phyloP scores from a whole-genome alignment of 352 stramenopile species.

The Phytophthora sansomeana region DNA sequence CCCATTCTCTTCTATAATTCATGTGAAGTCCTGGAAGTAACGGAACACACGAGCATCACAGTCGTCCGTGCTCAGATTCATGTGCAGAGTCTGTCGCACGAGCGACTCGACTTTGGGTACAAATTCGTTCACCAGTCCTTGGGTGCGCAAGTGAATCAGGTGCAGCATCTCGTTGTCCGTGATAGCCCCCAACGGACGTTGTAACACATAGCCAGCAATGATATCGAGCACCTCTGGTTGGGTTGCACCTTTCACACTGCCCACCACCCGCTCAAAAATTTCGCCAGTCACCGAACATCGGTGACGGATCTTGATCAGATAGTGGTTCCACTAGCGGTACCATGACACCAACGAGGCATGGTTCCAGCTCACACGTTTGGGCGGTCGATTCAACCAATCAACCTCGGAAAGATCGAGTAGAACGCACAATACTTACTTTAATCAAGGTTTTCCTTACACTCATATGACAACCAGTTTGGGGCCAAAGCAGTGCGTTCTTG shows the following conservation, averaged over 20 bases:
- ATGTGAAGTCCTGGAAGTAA: slow-evolving; percentile 20
- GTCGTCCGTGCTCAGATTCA: slow-evolving; percentile 21
- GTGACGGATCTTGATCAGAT: slow-evolving; percentile 23
- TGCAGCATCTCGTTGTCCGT: slow-evolving; percentile 8
- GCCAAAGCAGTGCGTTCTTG: no score
- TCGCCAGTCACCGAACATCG: slow-evolving; percentile 23
- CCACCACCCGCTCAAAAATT: slow-evolving; percentile 16
- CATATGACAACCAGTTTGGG: no score
- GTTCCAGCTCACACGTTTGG: slow-evolving; percentile 15
- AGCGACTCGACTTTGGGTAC: slow-evolving; percentile 21
- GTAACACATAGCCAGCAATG: slow-evolving; percentile 16
- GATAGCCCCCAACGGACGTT: slow-evolving; percentile 5
- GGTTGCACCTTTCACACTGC: slow-evolving; percentile 15
- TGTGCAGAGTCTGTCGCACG: slow-evolving; percentile 12
- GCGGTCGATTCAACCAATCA: background rate
- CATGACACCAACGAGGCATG: slow-evolving; percentile 23
- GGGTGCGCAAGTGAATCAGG: slow-evolving; percentile 8
- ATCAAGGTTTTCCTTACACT: no score
- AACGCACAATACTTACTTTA: no score
- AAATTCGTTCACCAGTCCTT: slow-evolving; percentile 14
- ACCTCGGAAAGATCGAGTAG: no score
- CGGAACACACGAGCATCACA: slow-evolving; percentile 22
- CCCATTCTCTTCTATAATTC: slow-evolving; percentile 9
- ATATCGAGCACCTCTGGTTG: slow-evolving; percentile 14
- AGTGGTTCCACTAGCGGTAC: slow-evolving; percentile 18